A percentile compares a stretch with the other conserved stretches of the same genome.
These are phyloP conservation scores for Sporothrix phasma DNA, from an alignment of 2,329 filamentous ascomycete species.

Conservation along the genomic window DNA sequence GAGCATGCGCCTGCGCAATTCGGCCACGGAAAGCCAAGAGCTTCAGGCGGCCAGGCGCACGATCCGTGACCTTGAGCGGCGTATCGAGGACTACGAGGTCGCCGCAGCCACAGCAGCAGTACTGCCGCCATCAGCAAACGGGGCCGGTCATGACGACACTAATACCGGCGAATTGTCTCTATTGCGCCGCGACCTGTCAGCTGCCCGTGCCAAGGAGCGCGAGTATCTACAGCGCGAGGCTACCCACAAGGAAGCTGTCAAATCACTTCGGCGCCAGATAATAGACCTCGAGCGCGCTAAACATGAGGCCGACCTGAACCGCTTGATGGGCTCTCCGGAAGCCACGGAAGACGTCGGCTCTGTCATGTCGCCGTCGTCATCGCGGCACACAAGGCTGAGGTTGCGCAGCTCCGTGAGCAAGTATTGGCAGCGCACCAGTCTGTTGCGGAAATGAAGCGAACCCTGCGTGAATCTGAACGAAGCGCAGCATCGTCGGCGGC, in stretches of 20 bases:
- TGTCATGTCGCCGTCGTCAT: background rate
- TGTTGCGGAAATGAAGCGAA: conserved; percentile 43
- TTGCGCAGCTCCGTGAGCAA: conserved; percentile 49
- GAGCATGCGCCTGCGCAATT: conserved; percentile 32
- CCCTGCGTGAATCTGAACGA: conserved; percentile 42
- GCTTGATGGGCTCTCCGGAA: conserved; percentile 35
- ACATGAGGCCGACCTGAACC: conserved; percentile 51
- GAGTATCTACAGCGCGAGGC: conserved; percentile 56
- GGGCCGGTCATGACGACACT: conserved; percentile 20
- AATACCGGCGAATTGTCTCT: conserved; percentile 46
- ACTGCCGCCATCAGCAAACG: conserved; percentile 20
- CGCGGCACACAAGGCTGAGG: conserved; percentile 42
- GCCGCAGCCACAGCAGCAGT: conserved; percentile 26
- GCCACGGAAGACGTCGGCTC: conserved; percentile 37
- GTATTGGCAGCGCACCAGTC: conserved; percentile 50
- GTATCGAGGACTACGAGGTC: conserved; percentile 45
- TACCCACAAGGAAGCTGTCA: conserved; percentile 51
- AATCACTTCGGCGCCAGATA: conserved; percentile 54
- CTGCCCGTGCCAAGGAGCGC: conserved; percentile 56
- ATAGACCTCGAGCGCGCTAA: conserved; percentile 57
- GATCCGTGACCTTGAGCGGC: conserved; percentile 54
- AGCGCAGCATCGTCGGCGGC: conserved; percentile 30
- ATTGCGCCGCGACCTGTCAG: conserved; percentile 52
- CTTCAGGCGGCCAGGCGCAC: conserved; percentile 50
- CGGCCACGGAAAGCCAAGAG: conserved; percentile 41